Evolutionary conservation across 2,329 filamentous ascomycete genomes (phyloP).

Genomic region (Fusarium sp.): DNA sequence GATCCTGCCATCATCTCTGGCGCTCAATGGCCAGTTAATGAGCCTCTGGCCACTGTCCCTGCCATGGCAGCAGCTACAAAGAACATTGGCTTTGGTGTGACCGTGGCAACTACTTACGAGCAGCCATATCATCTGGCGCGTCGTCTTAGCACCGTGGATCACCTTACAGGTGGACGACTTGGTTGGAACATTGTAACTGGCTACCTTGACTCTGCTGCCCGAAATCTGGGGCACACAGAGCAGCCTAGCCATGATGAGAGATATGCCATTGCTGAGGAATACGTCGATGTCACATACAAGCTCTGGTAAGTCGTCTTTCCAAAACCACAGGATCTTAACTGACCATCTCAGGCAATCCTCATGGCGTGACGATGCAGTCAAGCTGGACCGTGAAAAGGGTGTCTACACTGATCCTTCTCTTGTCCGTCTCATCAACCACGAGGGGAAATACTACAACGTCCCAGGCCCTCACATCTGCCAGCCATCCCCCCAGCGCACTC

Average conservation of each 20-base stretch:
- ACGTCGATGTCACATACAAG: conserved; percentile 68
- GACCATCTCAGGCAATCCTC: conserved; percentile 53
- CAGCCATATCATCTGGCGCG: conserved; percentile 75
- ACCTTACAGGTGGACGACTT: conserved; percentile 70
- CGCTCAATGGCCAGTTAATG: conserved; percentile 79
- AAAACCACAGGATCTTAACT: neutral
- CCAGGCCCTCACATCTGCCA: conserved; percentile 71
- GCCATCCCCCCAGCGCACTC: conserved; percentile 72
- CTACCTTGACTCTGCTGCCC: conserved; percentile 74
- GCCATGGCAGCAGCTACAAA: conserved; percentile 77
- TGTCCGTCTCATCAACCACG: conserved; percentile 72
- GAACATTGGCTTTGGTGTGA: conserved; percentile 76
- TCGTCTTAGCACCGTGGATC: conserved; percentile 74
- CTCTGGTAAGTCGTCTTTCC: conserved; percentile 60
- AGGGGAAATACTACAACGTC: conserved; percentile 69
- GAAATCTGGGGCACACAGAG: conserved; percentile 68
- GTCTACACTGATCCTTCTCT: conserved; percentile 58
- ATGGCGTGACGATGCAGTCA: conserved; percentile 71
- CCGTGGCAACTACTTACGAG: conserved; percentile 76
- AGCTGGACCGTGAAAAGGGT: conserved; percentile 63
- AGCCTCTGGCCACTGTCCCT: conserved; percentile 69
- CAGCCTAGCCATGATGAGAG: conserved; percentile 64
- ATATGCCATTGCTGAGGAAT: conserved; percentile 71
- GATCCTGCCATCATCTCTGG: conserved; percentile 70
- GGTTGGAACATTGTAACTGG: conserved; percentile 71